Percentiles rank a stretch among this genome's conserved stretches.
These are phyloP conservation scores for Marasmius oreades DNA, from an alignment of 1,284 basidiomycete genomes.

Conservation along the genomic window DNA sequence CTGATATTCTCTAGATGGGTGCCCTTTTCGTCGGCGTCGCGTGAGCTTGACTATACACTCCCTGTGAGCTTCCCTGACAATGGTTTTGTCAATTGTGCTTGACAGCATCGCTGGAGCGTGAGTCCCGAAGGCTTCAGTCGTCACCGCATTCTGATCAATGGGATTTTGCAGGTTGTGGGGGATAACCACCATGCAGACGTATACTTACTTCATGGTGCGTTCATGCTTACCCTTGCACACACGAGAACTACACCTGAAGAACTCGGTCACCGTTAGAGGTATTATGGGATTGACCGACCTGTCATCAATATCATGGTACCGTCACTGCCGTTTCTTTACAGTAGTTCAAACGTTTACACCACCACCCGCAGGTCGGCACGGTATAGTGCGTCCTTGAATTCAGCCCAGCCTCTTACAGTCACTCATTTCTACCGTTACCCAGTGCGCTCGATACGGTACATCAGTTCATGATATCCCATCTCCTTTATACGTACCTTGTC, in stretches of 20 bases:
- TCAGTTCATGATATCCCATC: conserved; percentile 3
- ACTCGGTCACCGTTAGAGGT: not conserved
- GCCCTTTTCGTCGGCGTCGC: not conserved
- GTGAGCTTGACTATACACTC: not conserved
- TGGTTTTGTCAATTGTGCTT: not conserved
- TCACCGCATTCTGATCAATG: too few relatives aligned
- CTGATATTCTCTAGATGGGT: not conserved
- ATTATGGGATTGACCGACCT: not conserved
- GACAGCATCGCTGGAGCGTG: not conserved
- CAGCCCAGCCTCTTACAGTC: not conserved
- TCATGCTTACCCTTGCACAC: not conserved
- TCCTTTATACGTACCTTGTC: not conserved
- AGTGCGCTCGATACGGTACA: conserved; percentile 1
- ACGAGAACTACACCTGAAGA: not conserved
- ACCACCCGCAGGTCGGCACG: not conserved
- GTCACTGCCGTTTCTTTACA: not conserved
- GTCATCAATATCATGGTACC: not conserved
- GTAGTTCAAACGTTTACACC: not conserved
- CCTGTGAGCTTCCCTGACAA: not conserved
- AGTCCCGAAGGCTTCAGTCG: not conserved
- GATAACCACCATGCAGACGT: not conserved
- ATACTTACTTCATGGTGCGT: conserved; percentile 3
- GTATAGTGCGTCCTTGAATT: not conserved
- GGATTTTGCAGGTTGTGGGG: not conserved
- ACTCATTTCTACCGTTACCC: not conserved